phyloP scores from a whole-genome alignment of 148 eudicot species.

The Diospyros kaki region DNA sequence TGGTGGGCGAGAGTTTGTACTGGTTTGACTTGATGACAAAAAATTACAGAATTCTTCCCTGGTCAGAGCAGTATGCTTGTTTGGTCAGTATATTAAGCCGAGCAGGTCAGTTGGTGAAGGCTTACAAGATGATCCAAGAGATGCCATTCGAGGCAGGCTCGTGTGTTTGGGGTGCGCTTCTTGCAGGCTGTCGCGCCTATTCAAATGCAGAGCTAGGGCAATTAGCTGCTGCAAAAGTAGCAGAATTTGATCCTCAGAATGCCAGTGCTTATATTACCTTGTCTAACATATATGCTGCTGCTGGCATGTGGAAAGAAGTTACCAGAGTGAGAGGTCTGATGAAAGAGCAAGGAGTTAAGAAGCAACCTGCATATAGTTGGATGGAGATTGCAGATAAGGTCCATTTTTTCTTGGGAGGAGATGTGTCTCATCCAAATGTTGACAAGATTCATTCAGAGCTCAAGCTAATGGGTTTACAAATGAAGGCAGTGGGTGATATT shows the following conservation, averaged over 20 bases:
- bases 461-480: conserved; percentile 24
- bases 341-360: conserved; percentile 32
- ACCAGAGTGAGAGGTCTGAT: conserved; percentile 27
- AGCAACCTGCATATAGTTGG: conserved; percentile 37
- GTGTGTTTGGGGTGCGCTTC: conserved; percentile 48
- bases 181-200: conserved; percentile 37
- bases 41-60: conserved; percentile 24
- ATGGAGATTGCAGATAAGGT: conserved; percentile 27
- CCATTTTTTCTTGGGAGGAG: conserved; percentile 31
- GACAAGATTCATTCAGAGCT: conserved; percentile 24
- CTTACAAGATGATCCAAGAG: conserved; percentile 29
- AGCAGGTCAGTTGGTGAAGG: conserved; percentile 36
- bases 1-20: conserved; percentile 33
- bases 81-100: conserved; percentile 42
- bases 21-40: conserved; percentile 36
- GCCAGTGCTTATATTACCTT: conserved; percentile 35
- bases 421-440: conserved; percentile 25
- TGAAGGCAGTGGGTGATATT: conserved; percentile 16
- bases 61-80: conserved; percentile 45
- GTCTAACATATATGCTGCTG: conserved; percentile 39
- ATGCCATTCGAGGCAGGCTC: conserved; percentile 36
- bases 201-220: conserved; percentile 32
- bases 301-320: conserved; percentile 42
- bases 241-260: conserved; percentile 33
- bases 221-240: conserved; percentile 34